Evolutionary conservation across 495 filamentous ascomycete genomes (phyloP), one percentile per base, ranked within the genome.

Genomic region (Penicillium paxilli): DNA sequence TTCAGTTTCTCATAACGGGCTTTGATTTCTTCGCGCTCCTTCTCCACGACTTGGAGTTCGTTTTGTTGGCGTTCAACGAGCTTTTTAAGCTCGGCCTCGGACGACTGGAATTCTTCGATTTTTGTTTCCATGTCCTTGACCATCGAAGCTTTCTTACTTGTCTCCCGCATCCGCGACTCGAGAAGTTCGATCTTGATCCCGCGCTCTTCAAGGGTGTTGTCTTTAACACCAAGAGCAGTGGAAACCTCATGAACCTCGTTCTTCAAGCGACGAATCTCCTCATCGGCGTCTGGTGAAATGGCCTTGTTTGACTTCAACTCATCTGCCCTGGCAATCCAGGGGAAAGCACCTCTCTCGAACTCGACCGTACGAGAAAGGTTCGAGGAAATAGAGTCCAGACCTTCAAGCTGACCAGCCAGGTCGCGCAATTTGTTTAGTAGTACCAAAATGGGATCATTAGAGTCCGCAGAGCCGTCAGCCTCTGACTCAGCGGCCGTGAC

Each of bases 131-230:
- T 66, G 5, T 77, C 73, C 37, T 79, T 79, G 6, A 73, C 68
- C 52, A 74, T 65, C 1, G 74, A 65, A 1, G 77, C 73, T 61
- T 70, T 80, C 60, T 81, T 87, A 66, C 59, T 75, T 44, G 66
- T 74, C 60, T 74, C 82, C 65, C 62, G 81, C 82, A 64, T 82
- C 65, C 50, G 76, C 66, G 63, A 91, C 70, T 71, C 79, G 20
- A 79, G 69, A 19, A 76, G 64, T 44, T 80, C 75, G 20, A 80
- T 70, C 60, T 90, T 87, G 26, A 87, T 82, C 11, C 89, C 83
- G 58, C 96, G 92, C 35, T 88, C 83, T 80, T 96, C 92, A 40
- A 98, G 86, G 5, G 90, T 89, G 70, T 97, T 94, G 63, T 96
- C 93, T 68, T 96, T 95, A 54, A 96, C 88, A 3, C 84, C 82